phyloP scores from a whole-genome alignment of 768 basidiomycete species.

The Podaxis rugospora region DNA sequence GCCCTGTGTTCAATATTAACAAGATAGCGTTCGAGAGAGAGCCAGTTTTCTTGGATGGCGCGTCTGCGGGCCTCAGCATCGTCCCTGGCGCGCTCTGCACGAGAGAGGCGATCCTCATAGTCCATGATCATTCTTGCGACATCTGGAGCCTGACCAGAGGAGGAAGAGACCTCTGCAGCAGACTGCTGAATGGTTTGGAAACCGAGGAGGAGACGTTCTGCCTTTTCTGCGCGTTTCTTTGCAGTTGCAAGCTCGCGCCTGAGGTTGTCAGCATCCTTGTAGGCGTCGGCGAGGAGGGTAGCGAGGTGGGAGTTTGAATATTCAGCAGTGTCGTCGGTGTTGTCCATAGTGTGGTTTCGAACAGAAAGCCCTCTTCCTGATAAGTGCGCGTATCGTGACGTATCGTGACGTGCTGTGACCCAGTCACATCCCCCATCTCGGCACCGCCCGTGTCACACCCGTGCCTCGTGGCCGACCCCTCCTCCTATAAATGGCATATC shows the following conservation, averaged over 20 bases:
- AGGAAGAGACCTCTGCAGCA: slow-evolving; percentile 14
- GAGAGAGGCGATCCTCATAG: slow-evolving; percentile 44
- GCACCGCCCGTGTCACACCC: slow-evolving; percentile 7
- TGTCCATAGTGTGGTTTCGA: neutral
- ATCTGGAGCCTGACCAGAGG: slow-evolving; percentile 10
- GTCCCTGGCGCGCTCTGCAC: slow-evolving; percentile 50
- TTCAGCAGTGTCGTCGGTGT: neutral
- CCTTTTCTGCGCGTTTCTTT: slow-evolving; percentile 46
- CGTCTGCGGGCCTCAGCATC: slow-evolving; percentile 47
- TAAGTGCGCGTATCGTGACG: slow-evolving; percentile 8
- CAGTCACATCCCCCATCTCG: neutral
- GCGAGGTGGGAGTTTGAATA: slow-evolving; percentile 46
- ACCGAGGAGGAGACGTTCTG: slow-evolving; percentile 34
- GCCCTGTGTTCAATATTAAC: slow-evolving; percentile 37
- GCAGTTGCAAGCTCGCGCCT: slow-evolving; percentile 40
- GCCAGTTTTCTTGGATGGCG: slow-evolving; percentile 45
- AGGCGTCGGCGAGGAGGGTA: slow-evolving; percentile 47
- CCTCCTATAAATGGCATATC: neutral
- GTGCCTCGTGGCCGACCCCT: slow-evolving; percentile 6
- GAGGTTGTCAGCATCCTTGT: slow-evolving; percentile 48
- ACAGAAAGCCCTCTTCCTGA: neutral
- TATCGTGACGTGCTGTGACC: neutral
- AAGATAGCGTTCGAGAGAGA: slow-evolving; percentile 45
- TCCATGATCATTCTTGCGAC: slow-evolving; percentile 32
- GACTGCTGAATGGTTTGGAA: slow-evolving; percentile 10